Conservation (phyloP, 495 filamentous ascomycete species). For the Cercophora samala region DNA sequence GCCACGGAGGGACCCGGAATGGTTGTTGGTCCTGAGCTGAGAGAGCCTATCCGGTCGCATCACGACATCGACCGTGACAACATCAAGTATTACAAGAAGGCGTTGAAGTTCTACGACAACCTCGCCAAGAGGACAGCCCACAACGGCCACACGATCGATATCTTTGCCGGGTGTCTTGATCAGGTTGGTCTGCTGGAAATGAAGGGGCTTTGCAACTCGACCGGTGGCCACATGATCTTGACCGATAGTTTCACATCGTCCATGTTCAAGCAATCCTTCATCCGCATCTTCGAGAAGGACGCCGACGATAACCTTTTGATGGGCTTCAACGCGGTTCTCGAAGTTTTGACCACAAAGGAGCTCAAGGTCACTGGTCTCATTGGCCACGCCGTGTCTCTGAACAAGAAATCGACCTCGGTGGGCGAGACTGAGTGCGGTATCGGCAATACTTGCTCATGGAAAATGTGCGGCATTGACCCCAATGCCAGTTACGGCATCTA, state of each 20-base stretch:
- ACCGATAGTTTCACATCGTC: conserved; percentile 99
- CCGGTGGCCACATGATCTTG: conserved; percentile 96
- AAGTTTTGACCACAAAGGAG: conserved; percentile 96
- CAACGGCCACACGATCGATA: conserved; percentile 96
- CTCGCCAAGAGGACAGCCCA: conserved; percentile 95
- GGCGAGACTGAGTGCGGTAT: conserved; percentile 98
- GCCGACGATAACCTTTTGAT: conserved; percentile 89
- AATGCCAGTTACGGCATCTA: conserved; percentile 92
- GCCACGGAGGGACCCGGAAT: conserved; percentile 95
- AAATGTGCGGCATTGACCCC: conserved; percentile 98
- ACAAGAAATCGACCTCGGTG: conserved; percentile 96
- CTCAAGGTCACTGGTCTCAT: conserved; percentile 98
- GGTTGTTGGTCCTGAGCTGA: conserved; percentile 95
- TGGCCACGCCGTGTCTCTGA: conserved; percentile 91
- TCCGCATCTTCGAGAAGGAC: conserved; percentile 96
- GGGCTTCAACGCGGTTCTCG: conserved; percentile 97
- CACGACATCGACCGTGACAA: conserved; percentile 99
- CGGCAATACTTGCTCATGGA: conserved; percentile 99
- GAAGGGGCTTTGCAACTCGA: conserved; percentile 96
- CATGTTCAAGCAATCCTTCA: conserved; percentile 99
- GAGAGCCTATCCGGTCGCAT: conserved; percentile 96
- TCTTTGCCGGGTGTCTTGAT: conserved; percentile 97
- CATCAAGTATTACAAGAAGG: conserved; percentile 99
- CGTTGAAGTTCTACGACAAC: conserved; percentile 96
- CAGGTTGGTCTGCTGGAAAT: conserved; percentile 98